Conservation (phyloP, 2,329 filamentous ascomycete species). For the Ascosphaera pollenicola region DNA sequence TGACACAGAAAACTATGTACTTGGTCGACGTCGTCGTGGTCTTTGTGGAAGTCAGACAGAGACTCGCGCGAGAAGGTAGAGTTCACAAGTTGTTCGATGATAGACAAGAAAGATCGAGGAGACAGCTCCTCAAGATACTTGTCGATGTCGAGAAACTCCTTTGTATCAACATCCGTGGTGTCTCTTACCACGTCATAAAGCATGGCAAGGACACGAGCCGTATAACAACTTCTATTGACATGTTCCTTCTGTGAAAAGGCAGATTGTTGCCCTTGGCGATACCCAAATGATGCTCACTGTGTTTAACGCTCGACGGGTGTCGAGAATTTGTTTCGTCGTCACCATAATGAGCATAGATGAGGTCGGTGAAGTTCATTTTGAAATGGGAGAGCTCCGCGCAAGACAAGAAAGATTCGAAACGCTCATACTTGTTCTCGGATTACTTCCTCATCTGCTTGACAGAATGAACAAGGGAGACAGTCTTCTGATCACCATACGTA, state of each 20-base stretch:
- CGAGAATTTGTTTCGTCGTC: background rate
- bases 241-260: constrained; percentile 1
- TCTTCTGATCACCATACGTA: constrained; percentile 1
- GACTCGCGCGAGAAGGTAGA: background rate
- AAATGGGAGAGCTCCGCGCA: background rate
- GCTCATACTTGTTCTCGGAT: background rate
- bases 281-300: background rate
- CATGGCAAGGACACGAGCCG: background rate
- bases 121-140: background rate
- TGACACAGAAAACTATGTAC: background rate
- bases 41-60: background rate
- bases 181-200: background rate
- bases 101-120: background rate
- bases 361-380: background rate
- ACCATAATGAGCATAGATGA: background rate
- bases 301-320: background rate
- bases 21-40: background rate
- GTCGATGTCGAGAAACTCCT: background rate
- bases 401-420: background rate
- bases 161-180: background rate
- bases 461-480: constrained; percentile 1
- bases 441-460: background rate
- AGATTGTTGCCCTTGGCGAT: background rate
- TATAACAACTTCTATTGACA: background rate
- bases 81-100: background rate